Base-by-base conservation (phyloP, 257 asterid genomes). In the Oldenlandia corymbosa region DNA sequence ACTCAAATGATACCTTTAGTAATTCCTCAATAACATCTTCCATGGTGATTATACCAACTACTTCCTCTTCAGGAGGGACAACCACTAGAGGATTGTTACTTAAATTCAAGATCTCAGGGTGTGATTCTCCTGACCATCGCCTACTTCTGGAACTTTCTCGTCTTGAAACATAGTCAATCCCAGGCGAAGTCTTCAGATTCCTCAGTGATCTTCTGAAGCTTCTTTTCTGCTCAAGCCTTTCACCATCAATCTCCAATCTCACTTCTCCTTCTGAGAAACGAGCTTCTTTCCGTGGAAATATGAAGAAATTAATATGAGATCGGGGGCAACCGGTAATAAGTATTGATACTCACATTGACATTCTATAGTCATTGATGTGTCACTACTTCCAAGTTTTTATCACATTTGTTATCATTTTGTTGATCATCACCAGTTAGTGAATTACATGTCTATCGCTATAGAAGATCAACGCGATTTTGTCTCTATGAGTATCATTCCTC, bases 1-100 rank as follows among this genome's bases (percentile, higher is more conserved):
- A 9, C 4, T 34, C 39, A 34, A 43, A 7, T 26, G 5, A 34
- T 69, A 72, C 77, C 41, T 72, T 60, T 16, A 72, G 69, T 46
- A 77, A 74, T 65, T 77, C 66, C 64, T 73, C 76, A 23, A 77
- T 77, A 61, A 77, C 73, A 69, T 77, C 81, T 77, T 77, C 81
- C 81, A 77, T 66, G 23, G 81, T 77, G 37, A 77, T 77, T 37
- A 77, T 62, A 26, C 81, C 78, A 18, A 77, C 69, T 3, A 76
- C 65, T 61, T 72, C 76, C 49, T 65, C 75, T 71, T 65, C 75
- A 5, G 34, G 34, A 7, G 71, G 27, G 28, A 12, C 70, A 4
- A 69, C 28, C 58, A 60, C 49, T 17, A 72, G 67, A 27, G 78
- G 67, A 32, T 65, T 76, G 20, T 65, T 69, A 39, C 61, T 56